Conservation (phyloP, 1,284 basidiomycete species). For the Sutorius eximius region DNA sequence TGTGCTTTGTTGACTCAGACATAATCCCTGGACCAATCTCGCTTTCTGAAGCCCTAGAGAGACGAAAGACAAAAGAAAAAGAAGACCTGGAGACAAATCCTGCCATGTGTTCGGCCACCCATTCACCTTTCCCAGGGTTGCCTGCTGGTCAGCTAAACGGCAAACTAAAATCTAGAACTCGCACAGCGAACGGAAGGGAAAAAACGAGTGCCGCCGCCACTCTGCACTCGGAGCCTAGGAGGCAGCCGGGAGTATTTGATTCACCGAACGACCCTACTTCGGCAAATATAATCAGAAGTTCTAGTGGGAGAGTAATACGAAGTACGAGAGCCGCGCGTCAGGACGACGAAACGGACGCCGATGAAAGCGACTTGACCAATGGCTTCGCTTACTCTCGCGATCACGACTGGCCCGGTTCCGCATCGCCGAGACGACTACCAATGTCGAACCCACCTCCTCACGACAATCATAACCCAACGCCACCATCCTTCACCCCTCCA, state of each 20-base stretch:
- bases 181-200: conserved; percentile 42
- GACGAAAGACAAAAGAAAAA: conserved; percentile 56
- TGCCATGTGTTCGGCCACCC: conserved; percentile 43
- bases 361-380: conserved; percentile 22
- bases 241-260: conserved; percentile 23
- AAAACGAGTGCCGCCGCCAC: conserved; percentile 34
- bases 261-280: conserved; percentile 22
- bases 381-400: conserved; percentile 23
- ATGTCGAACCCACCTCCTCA: conserved; percentile 20
- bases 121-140: conserved; percentile 20
- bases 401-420: conserved; percentile 29
- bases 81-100: conserved; percentile 60
- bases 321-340: conserved; percentile 33
- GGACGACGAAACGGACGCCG: conserved; percentile 25
- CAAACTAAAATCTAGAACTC: conserved; percentile 42
- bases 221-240: conserved; percentile 30
- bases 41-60: conserved; percentile 55
- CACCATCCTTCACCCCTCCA: conserved; percentile 30
- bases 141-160: conserved; percentile 30
- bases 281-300: conserved; percentile 28
- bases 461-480: conserved; percentile 29
- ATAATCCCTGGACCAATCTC: conserved; percentile 65
- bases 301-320: conserved; percentile 36
- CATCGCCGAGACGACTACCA: conserved; percentile 28
- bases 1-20: conserved; percentile 42